These are phyloP conservation scores for Microbotryum intermedium DNA, from an alignment of 1,284 basidiomycete genomes.

Conservation along the genomic window DNA sequence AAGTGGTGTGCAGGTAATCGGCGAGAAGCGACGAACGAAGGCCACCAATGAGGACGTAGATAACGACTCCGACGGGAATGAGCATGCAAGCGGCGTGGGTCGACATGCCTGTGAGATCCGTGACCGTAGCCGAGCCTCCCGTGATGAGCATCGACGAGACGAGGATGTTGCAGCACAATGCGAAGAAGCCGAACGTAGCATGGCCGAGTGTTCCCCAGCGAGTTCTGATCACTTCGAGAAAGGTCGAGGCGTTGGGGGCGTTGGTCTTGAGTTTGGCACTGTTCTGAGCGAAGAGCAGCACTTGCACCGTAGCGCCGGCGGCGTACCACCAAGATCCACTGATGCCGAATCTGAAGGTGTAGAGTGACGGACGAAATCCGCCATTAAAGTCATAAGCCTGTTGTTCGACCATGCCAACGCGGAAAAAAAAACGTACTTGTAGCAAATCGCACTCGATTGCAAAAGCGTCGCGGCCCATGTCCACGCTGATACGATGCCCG, in stretches of 20 bases:
- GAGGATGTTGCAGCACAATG: constrained; percentile 64
- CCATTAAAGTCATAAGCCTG: not conserved
- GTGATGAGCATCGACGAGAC: constrained; percentile 41
- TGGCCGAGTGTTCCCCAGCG: constrained; percentile 71
- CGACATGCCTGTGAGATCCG: constrained; percentile 68
- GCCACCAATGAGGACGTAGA: constrained; percentile 38
- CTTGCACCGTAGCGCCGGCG: constrained; percentile 37
- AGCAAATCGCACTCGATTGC: constrained; percentile 57
- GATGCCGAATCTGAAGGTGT: constrained; percentile 35
- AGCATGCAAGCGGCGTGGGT: constrained; percentile 74
- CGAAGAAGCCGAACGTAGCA: constrained; percentile 68
- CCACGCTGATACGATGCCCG: constrained; percentile 68
- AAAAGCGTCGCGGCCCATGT: constrained; percentile 46
- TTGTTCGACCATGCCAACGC: not conserved
- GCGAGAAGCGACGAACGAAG: constrained; percentile 49
- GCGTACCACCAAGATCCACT: constrained; percentile 61
- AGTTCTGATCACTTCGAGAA: constrained; percentile 53
- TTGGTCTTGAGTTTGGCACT: constrained; percentile 50
- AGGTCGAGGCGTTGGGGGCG: constrained; percentile 52
- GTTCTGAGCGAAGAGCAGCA: constrained; percentile 52
- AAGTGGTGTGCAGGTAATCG: constrained; percentile 61
- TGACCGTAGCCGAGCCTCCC: constrained; percentile 69
- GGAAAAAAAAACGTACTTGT: constrained; percentile 48
- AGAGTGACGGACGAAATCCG: not conserved
- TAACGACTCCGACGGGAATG: constrained; percentile 52